These are phyloP conservation scores for Russula sp. DNA, from an alignment of 768 basidiomycete genomes.

Conservation along the genomic window DNA sequence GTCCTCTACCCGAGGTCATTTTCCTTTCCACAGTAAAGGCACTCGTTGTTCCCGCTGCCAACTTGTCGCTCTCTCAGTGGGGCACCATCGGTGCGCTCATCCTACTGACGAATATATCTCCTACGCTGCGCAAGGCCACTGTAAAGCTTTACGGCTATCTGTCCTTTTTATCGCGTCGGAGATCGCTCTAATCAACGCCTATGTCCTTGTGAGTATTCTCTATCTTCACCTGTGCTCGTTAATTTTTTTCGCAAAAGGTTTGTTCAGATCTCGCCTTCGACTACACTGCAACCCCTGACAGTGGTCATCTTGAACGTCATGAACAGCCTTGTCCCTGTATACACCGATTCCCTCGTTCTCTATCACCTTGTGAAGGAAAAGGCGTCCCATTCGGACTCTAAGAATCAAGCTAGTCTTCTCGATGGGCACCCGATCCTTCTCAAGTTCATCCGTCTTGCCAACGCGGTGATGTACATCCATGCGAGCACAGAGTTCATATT, in stretches of 20 bases:
- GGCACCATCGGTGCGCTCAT: slow-evolving; percentile 6
- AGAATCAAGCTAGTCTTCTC: background rate
- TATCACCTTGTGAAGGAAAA: slow-evolving; percentile 17
- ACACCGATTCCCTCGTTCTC: slow-evolving; percentile 22
- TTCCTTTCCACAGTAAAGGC: slow-evolving; percentile 17
- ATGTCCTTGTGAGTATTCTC: slow-evolving; percentile 9
- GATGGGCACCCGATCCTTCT: slow-evolving; percentile 15
- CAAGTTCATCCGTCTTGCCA: slow-evolving; percentile 14
- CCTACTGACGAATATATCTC: slow-evolving; percentile 12
- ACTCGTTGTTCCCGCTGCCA: slow-evolving; percentile 5
- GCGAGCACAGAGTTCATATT: slow-evolving; percentile 14
- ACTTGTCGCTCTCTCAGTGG: slow-evolving; percentile 15
- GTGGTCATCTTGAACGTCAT: slow-evolving; percentile 13
- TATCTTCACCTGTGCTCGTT: background rate
- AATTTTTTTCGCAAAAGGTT: background rate
- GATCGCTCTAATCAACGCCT: slow-evolving; percentile 18
- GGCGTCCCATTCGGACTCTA: slow-evolving; percentile 9
- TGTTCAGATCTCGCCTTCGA: slow-evolving; percentile 22
- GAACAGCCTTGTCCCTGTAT: slow-evolving; percentile 21
- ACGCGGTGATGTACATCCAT: slow-evolving; percentile 6
- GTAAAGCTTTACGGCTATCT: slow-evolving; percentile 13
- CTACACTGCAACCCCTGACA: slow-evolving; percentile 20
- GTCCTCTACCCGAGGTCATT: slow-evolving; percentile 13
- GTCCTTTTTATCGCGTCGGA: slow-evolving; percentile 9
- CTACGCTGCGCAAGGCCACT: slow-evolving; percentile 17